Base-by-base conservation (phyloP, 2,329 filamentous ascomycete species). In the Leptosphaerulina australis region DNA sequence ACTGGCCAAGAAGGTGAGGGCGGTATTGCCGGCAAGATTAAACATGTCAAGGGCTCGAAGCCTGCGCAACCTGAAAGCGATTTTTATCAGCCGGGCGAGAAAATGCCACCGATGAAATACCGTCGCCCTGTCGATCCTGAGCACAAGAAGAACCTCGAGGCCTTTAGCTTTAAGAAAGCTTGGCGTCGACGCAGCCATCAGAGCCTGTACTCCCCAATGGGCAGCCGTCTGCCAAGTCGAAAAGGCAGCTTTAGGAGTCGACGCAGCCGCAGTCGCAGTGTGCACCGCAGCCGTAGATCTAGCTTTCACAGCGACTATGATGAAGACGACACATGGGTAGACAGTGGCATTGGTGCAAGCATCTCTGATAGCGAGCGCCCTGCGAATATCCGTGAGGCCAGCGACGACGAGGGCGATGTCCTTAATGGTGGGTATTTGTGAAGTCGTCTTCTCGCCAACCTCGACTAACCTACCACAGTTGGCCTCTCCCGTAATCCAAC, bases 61-160 rank as follows among this genome's bases (percentile, higher is more conserved):
- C 55, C 62, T 49, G 61, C 67, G 10, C 66, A 71, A 53, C 74
- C 68, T 59, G 72, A 77, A 15, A 73, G 69, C 60, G 76, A 76
- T 50, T 74, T 78, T 57, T 80, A 80, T 68, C 74, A 76, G 62
- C 77, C 78, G 5, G 77, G 77, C 63, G 78, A 81, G 67, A 73
- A 76, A 50, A 79, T 81, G 76, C 78, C 78, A 4, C 73, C 75
- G 17, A 67, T 76, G 14, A 81, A 81, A 56, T 81, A 81, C 62
- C 73, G 78, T 31, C 70, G 74, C 20, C 74, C 76, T 8, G 77
- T 79, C 31, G 74, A 74, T 50, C 78, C 78, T 31, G 75, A 78
- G 58, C 78, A 81, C 73, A 79, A 78, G 62, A 77, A 76, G 58
- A 71, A 73, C 36, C 71, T 81, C 28, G 78, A 80, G 57, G 62